A percentile compares a stretch with the other conserved stretches of the same genome.
phyloP scores from a whole-genome alignment of 2,329 filamentous ascomycete species.

The Aspergillus sp. region DNA sequence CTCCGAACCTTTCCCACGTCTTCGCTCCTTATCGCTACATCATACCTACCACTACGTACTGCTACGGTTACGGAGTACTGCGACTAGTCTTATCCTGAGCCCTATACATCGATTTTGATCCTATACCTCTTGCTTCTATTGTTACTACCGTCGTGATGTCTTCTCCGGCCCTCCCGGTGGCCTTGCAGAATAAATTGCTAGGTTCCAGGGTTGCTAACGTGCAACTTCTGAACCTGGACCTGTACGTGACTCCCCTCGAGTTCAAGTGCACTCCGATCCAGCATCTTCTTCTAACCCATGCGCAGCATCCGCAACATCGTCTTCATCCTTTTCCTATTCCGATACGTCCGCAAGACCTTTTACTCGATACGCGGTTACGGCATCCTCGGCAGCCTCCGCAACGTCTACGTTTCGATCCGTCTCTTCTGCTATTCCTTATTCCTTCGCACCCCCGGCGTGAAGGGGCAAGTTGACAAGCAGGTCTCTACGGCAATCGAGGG shows the following conservation, averaged over 20 bases:
- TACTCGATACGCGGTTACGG: slow-evolving; percentile 86
- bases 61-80: too few species aligned
- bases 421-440: slow-evolving; percentile 76
- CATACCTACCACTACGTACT: slow-evolving; percentile 3
- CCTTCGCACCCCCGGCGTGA: slow-evolving; percentile 76
- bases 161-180: slow-evolving; percentile 35
- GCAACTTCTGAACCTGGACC: slow-evolving; percentile 34
- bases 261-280: not conserved
- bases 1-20: slow-evolving; percentile 9
- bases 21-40: slow-evolving; percentile 6
- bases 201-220: slow-evolving; percentile 27
- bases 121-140: too few species aligned
- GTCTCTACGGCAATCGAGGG: slow-evolving; percentile 71
- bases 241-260: slow-evolving; percentile 26
- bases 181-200: slow-evolving; percentile 38
- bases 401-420: slow-evolving; percentile 64
- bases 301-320: slow-evolving; percentile 72
- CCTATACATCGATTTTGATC: too few species aligned
- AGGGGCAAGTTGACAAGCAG: slow-evolving; percentile 75
- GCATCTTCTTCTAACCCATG: not conserved
- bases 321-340: slow-evolving; percentile 79
- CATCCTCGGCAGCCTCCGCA: slow-evolving; percentile 65
- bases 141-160: slow-evolving; percentile 21
- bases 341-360: slow-evolving; percentile 70
- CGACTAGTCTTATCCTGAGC: too few species aligned